Evolutionary conservation across 2,329 filamentous ascomycete genomes (phyloP), one percentile per base, ranked within the genome.

Genomic region (Epichloe hybrida): DNA sequence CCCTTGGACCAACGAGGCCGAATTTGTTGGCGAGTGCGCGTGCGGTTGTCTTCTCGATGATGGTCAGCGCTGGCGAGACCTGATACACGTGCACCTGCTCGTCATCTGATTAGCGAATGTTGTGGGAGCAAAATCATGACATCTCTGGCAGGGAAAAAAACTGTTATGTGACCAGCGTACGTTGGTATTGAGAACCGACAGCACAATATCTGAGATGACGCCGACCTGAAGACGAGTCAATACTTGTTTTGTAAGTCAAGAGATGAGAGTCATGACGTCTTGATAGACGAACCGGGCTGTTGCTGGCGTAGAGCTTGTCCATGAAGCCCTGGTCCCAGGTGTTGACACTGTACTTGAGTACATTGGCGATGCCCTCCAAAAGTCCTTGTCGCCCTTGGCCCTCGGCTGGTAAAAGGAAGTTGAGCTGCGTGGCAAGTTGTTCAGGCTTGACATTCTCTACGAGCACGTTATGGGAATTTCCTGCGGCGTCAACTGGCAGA

Each of bases 281-380:
- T 38, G 27, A 37, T 13, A 37, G 15, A 67, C 77, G 53, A 62
- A 84, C 83, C 41, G 91, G 84, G 62, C 93, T 93, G 39, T 88
- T 94, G 56, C 84, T 84, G n/a, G 86, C 81, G 66, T 96, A 97
- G 17, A 97, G 74, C 70, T 98, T 97, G 69, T 96, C 90, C 62
- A 97, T 70, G 68, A 97, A 98, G 11, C 91, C 91, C 67, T 95
- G 90, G 62, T 95, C 86, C 87, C 90, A 97, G n/a, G 91, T 96
- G 69, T 98, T 98, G 62, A 97, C 91, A 61, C 86, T 93, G 67
- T 94, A 89, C 56, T 79, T 75, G 41, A 97, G 73, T 20, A 96
- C 74, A 53, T 81, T 77, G 57, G 81, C 72, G 44, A 95, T 76
- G 3, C 80, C 79, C 36, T 80, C 74, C 31, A 95, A 70, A 35